These are phyloP conservation scores for Beauveria australis DNA, from an alignment of 2,329 filamentous ascomycete species.

Conservation along the genomic window DNA sequence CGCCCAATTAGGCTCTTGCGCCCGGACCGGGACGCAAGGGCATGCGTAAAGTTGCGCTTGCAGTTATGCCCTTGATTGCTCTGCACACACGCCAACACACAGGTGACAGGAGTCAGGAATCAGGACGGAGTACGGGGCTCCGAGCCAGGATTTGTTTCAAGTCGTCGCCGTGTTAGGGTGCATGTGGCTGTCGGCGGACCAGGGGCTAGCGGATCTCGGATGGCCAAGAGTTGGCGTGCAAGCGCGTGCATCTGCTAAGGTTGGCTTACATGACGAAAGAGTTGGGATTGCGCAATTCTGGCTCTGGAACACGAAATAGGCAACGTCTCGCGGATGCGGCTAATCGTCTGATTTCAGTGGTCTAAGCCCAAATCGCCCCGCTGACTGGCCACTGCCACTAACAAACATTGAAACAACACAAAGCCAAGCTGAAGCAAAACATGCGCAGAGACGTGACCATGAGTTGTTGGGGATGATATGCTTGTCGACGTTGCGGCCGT, in stretches of 20 bases:
- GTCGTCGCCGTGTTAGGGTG: neutral
- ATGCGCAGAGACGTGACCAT: neutral
- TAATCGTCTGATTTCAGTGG: constrained; percentile 6
- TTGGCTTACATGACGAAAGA: constrained; percentile 1
- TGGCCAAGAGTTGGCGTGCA: neutral
- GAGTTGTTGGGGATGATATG: neutral
- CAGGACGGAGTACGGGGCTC: neutral
- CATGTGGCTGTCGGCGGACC: constrained; percentile 9
- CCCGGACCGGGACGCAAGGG: neutral
- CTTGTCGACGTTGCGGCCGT: neutral
- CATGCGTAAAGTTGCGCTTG: neutral
- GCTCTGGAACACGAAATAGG: constrained; percentile 7
- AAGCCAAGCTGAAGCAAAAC: neutral
- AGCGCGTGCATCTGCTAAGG: neutral
- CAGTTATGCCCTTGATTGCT: constrained; percentile 7
- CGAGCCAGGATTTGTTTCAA: neutral
- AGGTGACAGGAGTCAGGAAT: neutral
- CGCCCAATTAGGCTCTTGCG: neutral
- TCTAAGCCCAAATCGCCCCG: constrained; percentile 1
- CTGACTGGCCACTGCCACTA: neutral
- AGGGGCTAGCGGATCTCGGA: constrained; percentile 11
- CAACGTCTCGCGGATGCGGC: constrained; percentile 3
- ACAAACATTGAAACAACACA: neutral
- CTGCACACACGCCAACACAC: neutral
- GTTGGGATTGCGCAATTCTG: constrained; percentile 9